Percentiles rank a stretch among this genome's conserved stretches.
Evolutionary conservation across 2,329 filamentous ascomycete genomes (phyloP).

Genomic region (Aspergillus uvarum): DNA sequence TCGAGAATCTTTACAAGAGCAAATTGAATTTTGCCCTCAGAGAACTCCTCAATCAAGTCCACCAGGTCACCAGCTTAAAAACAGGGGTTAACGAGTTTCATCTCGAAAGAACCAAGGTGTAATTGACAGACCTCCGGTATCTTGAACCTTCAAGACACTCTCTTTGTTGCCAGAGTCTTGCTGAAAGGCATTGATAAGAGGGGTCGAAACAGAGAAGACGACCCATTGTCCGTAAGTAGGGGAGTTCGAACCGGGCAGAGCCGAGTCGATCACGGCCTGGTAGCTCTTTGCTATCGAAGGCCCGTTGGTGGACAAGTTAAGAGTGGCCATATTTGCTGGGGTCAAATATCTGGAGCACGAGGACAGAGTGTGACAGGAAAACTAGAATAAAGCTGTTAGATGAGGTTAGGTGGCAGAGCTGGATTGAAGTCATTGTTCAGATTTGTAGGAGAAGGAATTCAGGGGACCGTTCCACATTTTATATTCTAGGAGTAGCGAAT

Average conservation of each 20-base stretch:
- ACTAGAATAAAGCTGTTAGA: background rate
- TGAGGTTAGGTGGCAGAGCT: background rate
- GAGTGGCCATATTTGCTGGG: slow-evolving; percentile 66
- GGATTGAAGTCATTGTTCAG: background rate
- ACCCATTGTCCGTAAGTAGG: slow-evolving; percentile 91
- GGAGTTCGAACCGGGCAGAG: slow-evolving; percentile 62
- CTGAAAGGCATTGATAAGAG: slow-evolving; percentile 90
- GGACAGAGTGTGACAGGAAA: background rate
- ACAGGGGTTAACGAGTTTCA: slow-evolving; percentile 20
- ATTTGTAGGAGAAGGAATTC: background rate
- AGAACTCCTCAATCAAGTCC: slow-evolving; percentile 93
- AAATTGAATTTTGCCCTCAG: slow-evolving; percentile 93
- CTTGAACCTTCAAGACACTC: slow-evolving; percentile 92
- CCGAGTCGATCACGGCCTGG: slow-evolving; percentile 64
- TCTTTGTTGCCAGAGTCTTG: slow-evolving; percentile 78
- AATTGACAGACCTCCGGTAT: slow-evolving; percentile 68
- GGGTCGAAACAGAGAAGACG: slow-evolving; percentile 87
- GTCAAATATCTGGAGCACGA: background rate
- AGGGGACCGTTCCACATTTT: background rate
- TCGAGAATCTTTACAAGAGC: slow-evolving; percentile 96
- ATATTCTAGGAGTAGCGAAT: background rate
- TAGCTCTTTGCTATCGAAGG: slow-evolving; percentile 78
- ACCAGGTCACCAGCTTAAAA: slow-evolving; percentile 78
- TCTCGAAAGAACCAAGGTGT: no score
- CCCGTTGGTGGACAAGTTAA: slow-evolving; percentile 77